These are phyloP conservation scores for Oxyria digyna DNA, from an alignment of 148 eudicot genomes.

Conservation along the genomic window DNA sequence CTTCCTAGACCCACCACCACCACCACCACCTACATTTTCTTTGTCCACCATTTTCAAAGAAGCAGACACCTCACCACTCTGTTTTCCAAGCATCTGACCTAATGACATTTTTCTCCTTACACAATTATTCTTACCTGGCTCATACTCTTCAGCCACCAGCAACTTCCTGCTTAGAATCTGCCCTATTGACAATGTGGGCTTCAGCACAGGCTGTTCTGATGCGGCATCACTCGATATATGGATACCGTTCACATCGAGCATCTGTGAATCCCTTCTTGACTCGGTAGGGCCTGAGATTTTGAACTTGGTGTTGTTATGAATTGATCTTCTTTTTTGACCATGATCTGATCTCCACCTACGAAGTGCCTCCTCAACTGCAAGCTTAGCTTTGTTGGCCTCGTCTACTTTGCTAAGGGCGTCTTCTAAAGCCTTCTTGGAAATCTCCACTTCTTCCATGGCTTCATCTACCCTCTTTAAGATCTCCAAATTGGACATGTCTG, in stretches of 20 bases:
- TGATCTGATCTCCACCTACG: constrained; percentile 84
- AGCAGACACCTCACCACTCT: constrained; percentile 18
- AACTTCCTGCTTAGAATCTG: constrained; percentile 85
- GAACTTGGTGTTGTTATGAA: constrained; percentile 55
- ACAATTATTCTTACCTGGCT: constrained; percentile 25
- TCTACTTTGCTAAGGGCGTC: constrained; percentile 70
- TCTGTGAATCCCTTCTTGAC: constrained; percentile 28
- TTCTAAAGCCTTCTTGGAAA: constrained; percentile 57
- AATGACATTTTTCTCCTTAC: constrained; percentile 51
- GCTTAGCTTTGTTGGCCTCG: constrained; percentile 51
- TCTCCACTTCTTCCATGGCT: constrained; percentile 68
- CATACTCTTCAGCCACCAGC: constrained; percentile 66
- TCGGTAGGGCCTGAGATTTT: constrained; percentile 43
- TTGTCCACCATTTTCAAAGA: constrained; percentile 29
- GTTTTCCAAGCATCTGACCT: constrained; percentile 74
- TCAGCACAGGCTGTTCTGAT: constrained; percentile 34
- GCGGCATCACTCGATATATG: constrained; percentile 27
- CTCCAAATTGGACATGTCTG: constrained; percentile 41
- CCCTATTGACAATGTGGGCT: constrained; percentile 71
- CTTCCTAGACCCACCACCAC: constrained; percentile 18
- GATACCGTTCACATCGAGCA: constrained; percentile 44
- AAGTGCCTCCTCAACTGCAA: constrained; percentile 81
- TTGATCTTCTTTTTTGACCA: constrained; percentile 54
- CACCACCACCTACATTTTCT: constrained; percentile 11
- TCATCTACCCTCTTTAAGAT: constrained; percentile 60